Evolutionary conservation across 176 grass and related monocot genomes (phyloP).

Genomic region (Microstegium vimineum): DNA sequence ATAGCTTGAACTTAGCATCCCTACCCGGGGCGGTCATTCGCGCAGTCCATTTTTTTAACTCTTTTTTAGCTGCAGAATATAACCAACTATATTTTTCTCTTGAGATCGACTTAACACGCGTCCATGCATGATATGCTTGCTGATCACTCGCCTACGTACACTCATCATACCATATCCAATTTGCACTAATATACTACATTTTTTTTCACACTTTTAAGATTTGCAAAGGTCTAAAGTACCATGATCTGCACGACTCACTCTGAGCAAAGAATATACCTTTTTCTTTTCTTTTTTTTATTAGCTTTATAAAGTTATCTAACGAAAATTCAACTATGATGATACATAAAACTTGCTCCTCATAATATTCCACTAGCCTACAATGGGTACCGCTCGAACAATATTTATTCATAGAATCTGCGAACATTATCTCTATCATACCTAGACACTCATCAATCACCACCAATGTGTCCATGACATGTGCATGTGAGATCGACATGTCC

Average conservation of each 20-base stretch:
- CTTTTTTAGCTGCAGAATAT: not conserved
- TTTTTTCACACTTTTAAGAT: not conserved
- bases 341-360: not conserved
- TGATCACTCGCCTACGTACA: not conserved
- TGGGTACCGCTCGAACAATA: not conserved
- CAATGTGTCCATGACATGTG: not conserved
- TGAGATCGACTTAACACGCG: not conserved
- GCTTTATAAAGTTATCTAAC: not conserved
- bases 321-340: not conserved
- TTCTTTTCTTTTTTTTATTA: not conserved
- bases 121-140: not conserved
- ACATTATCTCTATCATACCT: conserved; percentile 32
- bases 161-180: conserved; percentile 9
- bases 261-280: not conserved
- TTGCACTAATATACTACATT: not conserved
- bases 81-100: not conserved
- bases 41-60: too few relatives aligned
- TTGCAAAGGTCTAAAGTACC: conserved; percentile 20
- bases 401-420: conserved; percentile 19
- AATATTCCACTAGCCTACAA: conserved; percentile 16
- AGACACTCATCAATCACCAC: not conserved
- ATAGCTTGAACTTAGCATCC: too few relatives aligned
- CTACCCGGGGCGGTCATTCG: too few relatives aligned
- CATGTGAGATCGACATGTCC: not conserved
- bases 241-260: not conserved